Base-by-base conservation (phyloP, 176 grass and related monocot species). In the barley (Hordeum vulgare) region DNA sequence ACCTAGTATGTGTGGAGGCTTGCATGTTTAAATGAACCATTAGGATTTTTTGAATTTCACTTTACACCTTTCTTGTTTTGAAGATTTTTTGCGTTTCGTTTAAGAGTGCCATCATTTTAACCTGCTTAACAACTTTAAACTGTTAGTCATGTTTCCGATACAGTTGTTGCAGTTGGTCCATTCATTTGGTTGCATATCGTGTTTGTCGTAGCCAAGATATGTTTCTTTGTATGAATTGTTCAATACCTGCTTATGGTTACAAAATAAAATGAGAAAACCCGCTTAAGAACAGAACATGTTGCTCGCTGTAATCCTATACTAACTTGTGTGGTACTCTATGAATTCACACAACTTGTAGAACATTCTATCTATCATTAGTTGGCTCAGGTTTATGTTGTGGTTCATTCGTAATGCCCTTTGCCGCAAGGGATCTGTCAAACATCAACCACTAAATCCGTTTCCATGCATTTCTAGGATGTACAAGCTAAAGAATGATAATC, bases 401-500 rank as follows among this genome's bases (percentile, higher is more conserved):
- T 70, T 54, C 10, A 76, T 42, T 11, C 24, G 18, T 9, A 64
- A 21, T 17, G 37, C 42, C n/a, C 35, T 25, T 12, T n/a, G 35
- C 66, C 11, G 44, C 4, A 28, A 20, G 60, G 21, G 20, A 56
- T 47, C 34, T 45, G 40, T n/a, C 26, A 26, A 12, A 5, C 35
- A 25, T 59, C 44, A 21, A n/a, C n/a, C n/a, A n/a, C 10, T 53
- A 23, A 47, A 65, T 79, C 6, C 1, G 18, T 70, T 65, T 11
- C 4, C 21, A 44, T 44, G 73, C 80, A 6, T 61, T 79, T 86
- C 24, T 80, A 98, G 92, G 95, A 28, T 80, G 92, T 93, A 91
- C 69, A 94, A 98, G 83, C 87, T 91, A 13, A 90, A 95, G 81
- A 98, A 95, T 25, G 92, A 98, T 36, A 95, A 87, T 56, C 95